Evolutionary conservation across 2,329 filamentous ascomycete species (phyloP).

Genomic region (Diaporthe vexans): DNA sequence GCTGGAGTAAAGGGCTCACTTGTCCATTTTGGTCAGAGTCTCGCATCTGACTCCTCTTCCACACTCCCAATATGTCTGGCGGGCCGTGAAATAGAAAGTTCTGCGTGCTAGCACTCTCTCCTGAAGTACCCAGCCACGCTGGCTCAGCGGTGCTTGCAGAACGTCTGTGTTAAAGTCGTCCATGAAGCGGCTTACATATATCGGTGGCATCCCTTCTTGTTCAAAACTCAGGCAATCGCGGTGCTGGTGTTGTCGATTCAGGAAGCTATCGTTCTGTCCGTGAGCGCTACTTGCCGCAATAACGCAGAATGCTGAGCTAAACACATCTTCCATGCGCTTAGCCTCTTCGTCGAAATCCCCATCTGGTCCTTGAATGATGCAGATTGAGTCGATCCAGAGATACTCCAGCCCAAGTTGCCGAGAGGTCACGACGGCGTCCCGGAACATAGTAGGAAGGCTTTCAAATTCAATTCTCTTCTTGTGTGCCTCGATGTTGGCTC

Average conservation of each 20-base stretch:
- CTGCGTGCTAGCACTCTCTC: slow-evolving; percentile 54
- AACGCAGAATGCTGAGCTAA: slow-evolving; percentile 47
- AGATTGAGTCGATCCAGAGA: slow-evolving; percentile 48
- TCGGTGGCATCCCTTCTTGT: background rate
- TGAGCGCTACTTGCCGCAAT: slow-evolving; percentile 45
- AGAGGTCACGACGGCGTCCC: slow-evolving; percentile 41
- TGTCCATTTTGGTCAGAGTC: slow-evolving; percentile 50
- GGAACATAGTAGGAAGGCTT: slow-evolving; percentile 39
- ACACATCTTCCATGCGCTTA: slow-evolving; percentile 48
- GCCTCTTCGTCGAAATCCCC: slow-evolving; percentile 46
- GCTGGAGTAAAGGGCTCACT: too few relatives aligned
- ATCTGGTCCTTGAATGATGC: slow-evolving; percentile 44
- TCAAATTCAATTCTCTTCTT: slow-evolving; percentile 17
- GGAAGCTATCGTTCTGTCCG: slow-evolving; percentile 44
- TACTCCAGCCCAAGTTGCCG: slow-evolving; percentile 39
- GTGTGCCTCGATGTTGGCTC: slow-evolving; percentile 17
- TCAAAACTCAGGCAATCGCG: slow-evolving; percentile 33
- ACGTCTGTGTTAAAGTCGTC: slow-evolving; percentile 54
- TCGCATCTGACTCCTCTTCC: slow-evolving; percentile 53
- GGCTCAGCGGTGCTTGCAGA: slow-evolving; percentile 48
- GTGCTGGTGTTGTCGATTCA: slow-evolving; percentile 30
- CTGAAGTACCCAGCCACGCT: slow-evolving; percentile 57
- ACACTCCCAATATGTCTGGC: slow-evolving; percentile 57
- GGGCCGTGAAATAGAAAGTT: slow-evolving; percentile 53
- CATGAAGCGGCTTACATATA: slow-evolving; percentile 48